Percentiles rank a stretch among this genome's conserved stretches.
Evolutionary conservation across 768 basidiomycete genomes (phyloP).

Genomic region (Rhizopogon vinicolor): DNA sequence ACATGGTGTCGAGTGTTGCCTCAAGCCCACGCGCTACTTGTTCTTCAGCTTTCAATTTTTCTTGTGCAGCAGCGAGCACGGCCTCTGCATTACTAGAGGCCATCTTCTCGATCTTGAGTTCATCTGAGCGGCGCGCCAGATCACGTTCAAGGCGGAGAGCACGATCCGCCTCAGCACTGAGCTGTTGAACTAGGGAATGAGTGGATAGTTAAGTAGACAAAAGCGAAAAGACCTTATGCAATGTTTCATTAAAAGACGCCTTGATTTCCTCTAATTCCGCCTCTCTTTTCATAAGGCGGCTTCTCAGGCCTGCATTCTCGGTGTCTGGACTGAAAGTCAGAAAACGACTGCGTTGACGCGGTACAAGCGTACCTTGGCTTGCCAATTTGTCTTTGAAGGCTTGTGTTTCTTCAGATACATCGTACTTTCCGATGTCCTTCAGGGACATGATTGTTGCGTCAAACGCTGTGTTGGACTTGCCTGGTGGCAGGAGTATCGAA

Average conservation of each 20-base stretch:
- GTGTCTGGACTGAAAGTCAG: conserved; percentile 24
- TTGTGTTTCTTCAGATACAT: conserved; percentile 33
- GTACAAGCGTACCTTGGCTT: conserved; percentile 27
- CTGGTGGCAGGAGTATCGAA: neutral
- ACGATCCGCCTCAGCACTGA: conserved; percentile 53
- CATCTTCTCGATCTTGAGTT: conserved; percentile 52
- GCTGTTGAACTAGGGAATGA: conserved; percentile 30
- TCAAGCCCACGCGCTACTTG: conserved; percentile 51
- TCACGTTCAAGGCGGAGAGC: conserved; percentile 51
- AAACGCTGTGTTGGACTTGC: neutral
- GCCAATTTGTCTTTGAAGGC: conserved; percentile 32
- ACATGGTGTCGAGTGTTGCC: conserved; percentile 48
- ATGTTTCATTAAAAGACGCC: conserved; percentile 28
- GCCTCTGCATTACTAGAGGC: conserved; percentile 47
- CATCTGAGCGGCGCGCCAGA: conserved; percentile 44
- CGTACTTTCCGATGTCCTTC: conserved; percentile 33
- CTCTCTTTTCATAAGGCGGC: conserved; percentile 31
- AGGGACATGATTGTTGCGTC: conserved; percentile 29
- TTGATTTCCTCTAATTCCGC: conserved; percentile 31
- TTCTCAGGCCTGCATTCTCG: conserved; percentile 28
- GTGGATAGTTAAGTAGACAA: neutral
- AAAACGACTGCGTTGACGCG: neutral
- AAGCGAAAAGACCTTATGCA: conserved; percentile 29
- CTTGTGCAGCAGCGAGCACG: conserved; percentile 43
- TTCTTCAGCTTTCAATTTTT: conserved; percentile 47